Percentiles rank a stretch among this genome's conserved stretches.
phyloP scores from a whole-genome alignment of 768 basidiomycete genomes.

The Sarcodon aspratus region DNA sequence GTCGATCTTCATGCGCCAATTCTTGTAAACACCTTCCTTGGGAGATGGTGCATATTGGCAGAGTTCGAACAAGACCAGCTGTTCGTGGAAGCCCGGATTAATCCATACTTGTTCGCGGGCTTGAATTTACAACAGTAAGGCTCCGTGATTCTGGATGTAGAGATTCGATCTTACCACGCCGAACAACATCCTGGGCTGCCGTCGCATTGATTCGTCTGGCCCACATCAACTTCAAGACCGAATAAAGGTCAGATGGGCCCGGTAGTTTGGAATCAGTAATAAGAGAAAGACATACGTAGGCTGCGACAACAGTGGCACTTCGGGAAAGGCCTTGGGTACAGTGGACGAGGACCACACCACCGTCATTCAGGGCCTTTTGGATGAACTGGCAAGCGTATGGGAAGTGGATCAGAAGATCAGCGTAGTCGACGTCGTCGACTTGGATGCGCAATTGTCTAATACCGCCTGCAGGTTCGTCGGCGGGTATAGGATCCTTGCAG shows the following conservation, averaged over 20 bases:
- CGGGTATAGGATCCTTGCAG: constrained; percentile 55
- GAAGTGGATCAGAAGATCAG: constrained; percentile 11
- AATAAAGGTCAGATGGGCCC: background rate
- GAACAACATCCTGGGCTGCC: constrained; percentile 47
- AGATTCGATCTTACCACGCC: constrained; percentile 33
- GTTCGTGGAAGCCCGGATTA: constrained; percentile 71
- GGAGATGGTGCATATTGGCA: constrained; percentile 56
- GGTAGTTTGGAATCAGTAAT: background rate
- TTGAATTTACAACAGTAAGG: constrained; percentile 13
- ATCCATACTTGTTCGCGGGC: constrained; percentile 73
- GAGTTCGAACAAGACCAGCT: constrained; percentile 64
- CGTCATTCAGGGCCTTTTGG: constrained; percentile 8
- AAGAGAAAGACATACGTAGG: constrained; percentile 45
- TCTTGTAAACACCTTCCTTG: constrained; percentile 50
- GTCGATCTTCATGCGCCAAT: constrained; percentile 50
- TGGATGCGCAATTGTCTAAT: constrained; percentile 54
- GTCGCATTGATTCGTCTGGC: constrained; percentile 43
- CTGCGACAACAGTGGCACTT: constrained; percentile 62
- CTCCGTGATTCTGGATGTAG: background rate
- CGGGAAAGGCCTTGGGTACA: constrained; percentile 67
- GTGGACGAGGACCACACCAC: constrained; percentile 32
- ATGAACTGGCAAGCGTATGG: constrained; percentile 11
- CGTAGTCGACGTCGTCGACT: constrained; percentile 8
- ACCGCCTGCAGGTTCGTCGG: constrained; percentile 58
- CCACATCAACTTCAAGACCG: constrained; percentile 46